Evolutionary conservation across 495 filamentous ascomycete genomes (phyloP).

Genomic region (Evernia prunastri): DNA sequence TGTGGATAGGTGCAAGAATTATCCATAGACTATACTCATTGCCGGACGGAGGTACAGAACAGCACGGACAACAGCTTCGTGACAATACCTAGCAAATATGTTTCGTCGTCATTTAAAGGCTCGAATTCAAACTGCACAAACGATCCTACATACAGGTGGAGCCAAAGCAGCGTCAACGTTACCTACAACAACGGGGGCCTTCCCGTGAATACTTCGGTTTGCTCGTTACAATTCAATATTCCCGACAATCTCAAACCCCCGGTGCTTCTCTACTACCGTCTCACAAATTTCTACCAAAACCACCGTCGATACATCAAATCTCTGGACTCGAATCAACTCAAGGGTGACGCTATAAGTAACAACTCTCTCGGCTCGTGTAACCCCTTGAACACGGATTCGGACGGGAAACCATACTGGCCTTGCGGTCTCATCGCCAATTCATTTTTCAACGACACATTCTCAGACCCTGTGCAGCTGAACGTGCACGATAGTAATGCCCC

Average conservation of each 20-base stretch:
- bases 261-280: slow-evolving; percentile 84
- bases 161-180: slow-evolving; percentile 24
- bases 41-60: slow-evolving; percentile 46
- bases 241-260: slow-evolving; percentile 71
- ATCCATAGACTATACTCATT: slow-evolving; percentile 82
- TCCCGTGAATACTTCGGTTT: slow-evolving; percentile 36
- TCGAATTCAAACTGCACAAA: slow-evolving; percentile 25
- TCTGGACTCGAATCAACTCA: slow-evolving; percentile 73
- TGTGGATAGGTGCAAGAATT: slow-evolving; percentile 74
- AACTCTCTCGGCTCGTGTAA: slow-evolving; percentile 65
- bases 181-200: slow-evolving; percentile 8
- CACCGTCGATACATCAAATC: slow-evolving; percentile 93
- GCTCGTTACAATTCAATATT: slow-evolving; percentile 68
- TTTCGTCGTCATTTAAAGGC: slow-evolving; percentile 61
- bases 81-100: slow-evolving; percentile 48
- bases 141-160: slow-evolving; percentile 34
- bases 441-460: slow-evolving; percentile 91
- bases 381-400: slow-evolving; percentile 55
- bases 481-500: slow-evolving; percentile 30
- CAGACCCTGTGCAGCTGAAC: slow-evolving; percentile 50
- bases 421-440: slow-evolving; percentile 97
- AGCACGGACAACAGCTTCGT: slow-evolving; percentile 24
- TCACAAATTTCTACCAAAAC: slow-evolving; percentile 99
- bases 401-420: slow-evolving; percentile 69
- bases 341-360: slow-evolving; percentile 59